A percentile compares a stretch with the other conserved stretches of the same genome.
Conservation (phyloP, 2,329 filamentous ascomycete genomes). For the Trichoderma breve region DNA sequence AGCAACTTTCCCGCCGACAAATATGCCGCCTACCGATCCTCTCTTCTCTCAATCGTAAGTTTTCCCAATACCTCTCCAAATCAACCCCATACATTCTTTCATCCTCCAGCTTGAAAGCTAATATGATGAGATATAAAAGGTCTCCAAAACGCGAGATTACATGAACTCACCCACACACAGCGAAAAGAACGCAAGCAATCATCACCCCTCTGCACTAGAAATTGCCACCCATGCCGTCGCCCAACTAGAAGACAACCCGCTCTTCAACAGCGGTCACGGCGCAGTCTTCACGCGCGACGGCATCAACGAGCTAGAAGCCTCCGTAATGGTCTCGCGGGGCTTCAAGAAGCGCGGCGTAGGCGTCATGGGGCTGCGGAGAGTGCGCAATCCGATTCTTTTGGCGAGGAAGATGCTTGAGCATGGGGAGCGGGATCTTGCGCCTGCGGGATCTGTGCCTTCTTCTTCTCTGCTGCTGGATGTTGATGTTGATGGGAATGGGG, state of each 20-base stretch:
- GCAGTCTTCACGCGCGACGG: constrained; percentile 84
- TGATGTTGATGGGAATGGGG: constrained; percentile 24
- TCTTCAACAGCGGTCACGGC: constrained; percentile 83
- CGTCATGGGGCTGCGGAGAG: constrained; percentile 67
- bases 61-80: not conserved
- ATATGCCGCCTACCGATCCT: constrained; percentile 57
- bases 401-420: constrained; percentile 68
- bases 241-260: constrained; percentile 72
- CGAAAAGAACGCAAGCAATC: not conserved
- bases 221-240: constrained; percentile 72
- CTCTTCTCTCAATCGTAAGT: constrained; percentile 60
- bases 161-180: constrained; percentile 39
- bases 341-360: constrained; percentile 74
- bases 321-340: constrained; percentile 77
- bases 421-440: constrained; percentile 60
- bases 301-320: constrained; percentile 81
- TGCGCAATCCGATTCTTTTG: constrained; percentile 77
- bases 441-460: constrained; percentile 24
- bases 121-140: constrained; percentile 29
- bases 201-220: constrained; percentile 62
- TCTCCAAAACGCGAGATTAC: constrained; percentile 46
- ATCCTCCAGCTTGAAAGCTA: not conserved
- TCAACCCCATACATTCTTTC: not conserved
- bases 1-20: constrained; percentile 56
- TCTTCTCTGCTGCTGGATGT: not conserved